Conservation (phyloP, 2,329 filamentous ascomycete genomes). For the Sporothrix humicola region DNA sequence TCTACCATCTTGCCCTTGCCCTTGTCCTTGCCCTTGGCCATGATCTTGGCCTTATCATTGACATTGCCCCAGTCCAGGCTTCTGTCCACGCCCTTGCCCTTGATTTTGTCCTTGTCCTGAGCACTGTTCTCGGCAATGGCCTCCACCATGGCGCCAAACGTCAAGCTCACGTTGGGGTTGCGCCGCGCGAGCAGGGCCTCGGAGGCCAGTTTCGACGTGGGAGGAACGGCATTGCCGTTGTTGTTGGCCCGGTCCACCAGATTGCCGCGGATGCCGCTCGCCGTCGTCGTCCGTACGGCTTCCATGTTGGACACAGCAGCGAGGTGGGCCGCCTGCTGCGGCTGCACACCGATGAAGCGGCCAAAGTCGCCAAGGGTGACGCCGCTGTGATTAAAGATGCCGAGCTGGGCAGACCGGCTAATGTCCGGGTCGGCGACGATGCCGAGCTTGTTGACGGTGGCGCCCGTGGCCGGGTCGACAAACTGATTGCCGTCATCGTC, state of each 20-base stretch:
- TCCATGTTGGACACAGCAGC: conserved; percentile 1
- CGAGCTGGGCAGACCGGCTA: conserved; percentile 25
- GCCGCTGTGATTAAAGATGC: conserved; percentile 33
- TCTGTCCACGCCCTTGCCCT: not conserved
- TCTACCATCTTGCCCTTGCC: not conserved
- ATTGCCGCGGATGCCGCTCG: conserved; percentile 10
- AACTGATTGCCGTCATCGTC: not conserved
- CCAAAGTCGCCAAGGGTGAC: conserved; percentile 35
- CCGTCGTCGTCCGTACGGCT: not conserved
- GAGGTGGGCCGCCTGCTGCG: not conserved
- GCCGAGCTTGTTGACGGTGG: too few relatives aligned
- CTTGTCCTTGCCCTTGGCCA: not conserved
- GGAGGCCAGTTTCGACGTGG: conserved; percentile 12
- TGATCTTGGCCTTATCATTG: not conserved
- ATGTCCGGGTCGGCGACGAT: not conserved
- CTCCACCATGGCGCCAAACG: not conserved
- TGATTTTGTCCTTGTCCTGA: too few relatives aligned
- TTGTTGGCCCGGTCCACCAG: not conserved
- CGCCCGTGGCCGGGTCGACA: not conserved
- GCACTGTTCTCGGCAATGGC: too few relatives aligned
- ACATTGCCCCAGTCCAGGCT: not conserved
- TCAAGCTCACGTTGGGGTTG: too few relatives aligned
- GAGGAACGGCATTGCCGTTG: not conserved
- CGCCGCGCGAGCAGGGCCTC: not conserved
- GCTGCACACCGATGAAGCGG: conserved; percentile 38